Evolutionary conservation across 192 early-diverging fungal genomes (phyloP), one percentile per base, ranked within the genome.

Genomic region (Kickxella alabastrina): DNA sequence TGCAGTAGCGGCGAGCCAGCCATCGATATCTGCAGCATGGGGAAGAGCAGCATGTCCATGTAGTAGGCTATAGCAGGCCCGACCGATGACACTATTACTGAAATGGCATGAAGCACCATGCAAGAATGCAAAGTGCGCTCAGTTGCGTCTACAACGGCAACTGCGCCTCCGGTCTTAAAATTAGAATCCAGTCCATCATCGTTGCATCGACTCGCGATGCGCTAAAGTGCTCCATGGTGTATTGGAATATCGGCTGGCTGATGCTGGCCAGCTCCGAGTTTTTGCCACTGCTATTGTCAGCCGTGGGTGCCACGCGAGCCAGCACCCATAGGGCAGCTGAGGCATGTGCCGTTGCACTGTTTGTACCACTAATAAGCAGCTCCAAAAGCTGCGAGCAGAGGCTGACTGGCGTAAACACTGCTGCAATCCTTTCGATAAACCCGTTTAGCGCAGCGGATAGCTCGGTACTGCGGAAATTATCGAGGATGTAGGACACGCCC

Each of bases 21-120:
- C 17, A 53, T 21, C 1, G 64, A 36, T 26, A 49, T 50, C 36
- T 66, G 63, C 36, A 74, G 59, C 37, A 74, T 17, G 0, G 70
- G 70, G 19, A 74, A 74, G 12, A 74, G 41, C 27, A 74, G 54
- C 12, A 52, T 39, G 43, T 74, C 70, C 50, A 74, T 29, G 28
- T 49, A 58, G 23, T 74, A 74, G 3, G 59, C 59, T 2, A 52
- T 52, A 3, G 51, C 44, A 4, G 57, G 25, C 0, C 70, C 70
- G 0, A 62, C 42, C 4, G 21, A 10, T 2, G 70, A 64, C 34
- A 62, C 48, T 2, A 55, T 27, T 0, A 40, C 34, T 2, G 70
- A 49, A 4, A 74, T 40, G 2, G 64, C 57, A 5, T 54, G 41
- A 7, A 74, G 57, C 2, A 61, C 59, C 41, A 66, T 49, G 21